phyloP scores from a whole-genome alignment of 108 stramenopile genomes.

The Fragilaria radians region DNA sequence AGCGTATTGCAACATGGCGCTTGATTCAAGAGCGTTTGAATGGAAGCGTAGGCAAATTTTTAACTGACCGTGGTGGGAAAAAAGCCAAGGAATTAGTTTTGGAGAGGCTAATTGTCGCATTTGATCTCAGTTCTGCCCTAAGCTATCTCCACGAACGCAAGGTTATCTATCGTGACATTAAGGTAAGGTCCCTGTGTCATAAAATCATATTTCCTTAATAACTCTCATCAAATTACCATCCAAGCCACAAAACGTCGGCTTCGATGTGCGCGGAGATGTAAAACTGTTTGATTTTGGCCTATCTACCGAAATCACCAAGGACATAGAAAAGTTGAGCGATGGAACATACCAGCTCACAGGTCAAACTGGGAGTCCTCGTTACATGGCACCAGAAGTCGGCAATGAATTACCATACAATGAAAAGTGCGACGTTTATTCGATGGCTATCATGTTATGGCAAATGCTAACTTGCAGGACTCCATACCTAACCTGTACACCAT shows the following conservation, averaged over 20 bases:
- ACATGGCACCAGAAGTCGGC: conserved; percentile 43
- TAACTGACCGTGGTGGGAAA: conserved; percentile 1
- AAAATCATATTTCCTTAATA: conserved; percentile 2
- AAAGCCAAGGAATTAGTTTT: conserved; percentile 25
- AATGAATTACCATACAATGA: conserved; percentile 27
- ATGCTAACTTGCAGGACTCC: conserved; percentile 16
- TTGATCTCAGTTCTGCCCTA: conserved; percentile 40
- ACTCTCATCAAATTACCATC: neutral
- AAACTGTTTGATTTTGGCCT: conserved; percentile 25
- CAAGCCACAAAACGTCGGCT: conserved; percentile 21
- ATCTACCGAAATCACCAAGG: conserved; percentile 6
- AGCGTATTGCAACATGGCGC: conserved; percentile 7
- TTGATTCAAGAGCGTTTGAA: neutral
- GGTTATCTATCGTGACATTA: conserved; percentile 43
- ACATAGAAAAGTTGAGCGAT: neutral
- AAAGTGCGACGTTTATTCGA: conserved; percentile 25
- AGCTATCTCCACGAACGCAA: conserved; percentile 29
- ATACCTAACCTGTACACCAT: conserved; percentile 19
- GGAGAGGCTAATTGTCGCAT: conserved; percentile 31
- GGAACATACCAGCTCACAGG: conserved; percentile 31
- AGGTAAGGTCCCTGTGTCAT: conserved; percentile 10
- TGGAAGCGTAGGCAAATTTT: neutral
- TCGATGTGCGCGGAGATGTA: conserved; percentile 19
- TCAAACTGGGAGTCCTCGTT: conserved; percentile 25
- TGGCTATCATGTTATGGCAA: conserved; percentile 25